These are phyloP conservation scores for Irpex sp. DNA, from an alignment of 1,284 basidiomycete genomes.

Conservation along the genomic window DNA sequence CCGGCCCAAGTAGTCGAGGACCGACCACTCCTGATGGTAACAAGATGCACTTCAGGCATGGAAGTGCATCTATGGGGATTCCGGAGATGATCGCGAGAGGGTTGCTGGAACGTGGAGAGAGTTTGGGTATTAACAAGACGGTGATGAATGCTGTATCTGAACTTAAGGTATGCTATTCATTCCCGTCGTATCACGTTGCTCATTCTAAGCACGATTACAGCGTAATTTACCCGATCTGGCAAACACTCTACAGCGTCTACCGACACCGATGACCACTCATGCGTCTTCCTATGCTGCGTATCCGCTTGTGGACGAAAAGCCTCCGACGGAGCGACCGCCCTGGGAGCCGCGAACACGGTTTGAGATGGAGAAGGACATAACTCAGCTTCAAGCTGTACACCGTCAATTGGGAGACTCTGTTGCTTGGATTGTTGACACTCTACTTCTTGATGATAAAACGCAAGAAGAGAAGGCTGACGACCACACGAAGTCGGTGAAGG, in stretches of 20 bases:
- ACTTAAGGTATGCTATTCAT: conserved; percentile 48
- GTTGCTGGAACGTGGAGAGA: conserved; percentile 72
- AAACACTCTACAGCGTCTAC: conserved; percentile 56
- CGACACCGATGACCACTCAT: conserved; percentile 32
- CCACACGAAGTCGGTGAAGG: conserved; percentile 31
- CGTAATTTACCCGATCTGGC: conserved; percentile 80
- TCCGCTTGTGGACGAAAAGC: conserved; percentile 60
- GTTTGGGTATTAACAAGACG: conserved; percentile 75
- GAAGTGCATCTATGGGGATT: conserved; percentile 43
- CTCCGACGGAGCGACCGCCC: conserved; percentile 50
- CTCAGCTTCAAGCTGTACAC: conserved; percentile 49
- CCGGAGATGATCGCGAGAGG: conserved; percentile 72
- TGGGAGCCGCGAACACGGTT: conserved; percentile 64
- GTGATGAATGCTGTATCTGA: conserved; percentile 75
- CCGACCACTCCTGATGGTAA: conserved; percentile 4
- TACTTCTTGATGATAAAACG: conserved; percentile 54
- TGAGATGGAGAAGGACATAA: conserved; percentile 63
- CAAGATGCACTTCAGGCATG: conserved; percentile 34
- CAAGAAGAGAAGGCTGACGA: conserved; percentile 35
- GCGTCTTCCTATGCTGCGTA: conserved; percentile 43
- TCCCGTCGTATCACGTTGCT: conserved; percentile 1
- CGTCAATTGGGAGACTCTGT: conserved; percentile 63
- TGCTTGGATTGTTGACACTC: conserved; percentile 64
- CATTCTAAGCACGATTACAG: conserved; percentile 33
- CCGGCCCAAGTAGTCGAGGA: conserved; percentile 2